A percentile compares a stretch with the other conserved stretches of the same genome.
These are phyloP conservation scores for Coemansia sp. DNA, from an alignment of 192 early-diverging fungal genomes.

Conservation along the genomic window DNA sequence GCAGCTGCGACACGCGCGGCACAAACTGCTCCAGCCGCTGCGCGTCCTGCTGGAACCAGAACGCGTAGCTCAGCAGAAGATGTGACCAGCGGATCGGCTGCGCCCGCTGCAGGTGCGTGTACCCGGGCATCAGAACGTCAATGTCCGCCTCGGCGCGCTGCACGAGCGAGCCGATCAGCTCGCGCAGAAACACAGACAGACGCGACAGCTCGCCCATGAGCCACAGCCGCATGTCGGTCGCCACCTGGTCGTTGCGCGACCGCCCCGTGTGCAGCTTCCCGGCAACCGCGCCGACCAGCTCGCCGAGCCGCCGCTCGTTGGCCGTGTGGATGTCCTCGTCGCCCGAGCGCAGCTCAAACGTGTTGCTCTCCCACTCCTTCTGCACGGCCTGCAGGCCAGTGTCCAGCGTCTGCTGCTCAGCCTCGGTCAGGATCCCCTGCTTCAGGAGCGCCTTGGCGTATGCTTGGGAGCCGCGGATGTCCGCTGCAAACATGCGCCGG, in stretches of 20 bases:
- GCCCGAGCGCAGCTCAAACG: conserved; percentile 67
- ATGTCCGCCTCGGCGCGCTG: conserved; percentile 84
- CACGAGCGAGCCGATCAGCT: conserved; percentile 71
- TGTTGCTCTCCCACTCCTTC: conserved; percentile 75
- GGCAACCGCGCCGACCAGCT: conserved; percentile 86
- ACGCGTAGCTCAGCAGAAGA: conserved; percentile 86
- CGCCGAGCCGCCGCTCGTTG: conserved; percentile 93
- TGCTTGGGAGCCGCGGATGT: conserved; percentile 83
- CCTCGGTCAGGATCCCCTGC: conserved; percentile 71
- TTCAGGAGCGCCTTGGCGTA: conserved; percentile 80
- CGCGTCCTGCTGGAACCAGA: conserved; percentile 85
- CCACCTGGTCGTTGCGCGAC: conserved; percentile 96
- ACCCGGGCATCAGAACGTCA: conserved; percentile 97
- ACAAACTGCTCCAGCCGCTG: conserved; percentile 79
- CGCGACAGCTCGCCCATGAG: conserved; percentile 73
- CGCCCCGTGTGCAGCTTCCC: conserved; percentile 98
- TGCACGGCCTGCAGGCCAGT: conserved; percentile 73
- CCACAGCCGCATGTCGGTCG: conserved; percentile 97
- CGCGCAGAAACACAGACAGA: conserved; percentile 67
- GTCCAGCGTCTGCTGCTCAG: conserved; percentile 72
- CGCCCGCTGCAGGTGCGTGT: conserved; percentile 97
- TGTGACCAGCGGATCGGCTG: conserved; percentile 99
- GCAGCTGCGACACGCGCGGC: conserved; percentile 78
- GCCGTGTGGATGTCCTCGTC: conserved; percentile 99
- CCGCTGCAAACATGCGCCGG: conserved; percentile 86